Base-by-base conservation (phyloP, 805 yeast species). In the Schwanniomyces yamadae region DNA sequence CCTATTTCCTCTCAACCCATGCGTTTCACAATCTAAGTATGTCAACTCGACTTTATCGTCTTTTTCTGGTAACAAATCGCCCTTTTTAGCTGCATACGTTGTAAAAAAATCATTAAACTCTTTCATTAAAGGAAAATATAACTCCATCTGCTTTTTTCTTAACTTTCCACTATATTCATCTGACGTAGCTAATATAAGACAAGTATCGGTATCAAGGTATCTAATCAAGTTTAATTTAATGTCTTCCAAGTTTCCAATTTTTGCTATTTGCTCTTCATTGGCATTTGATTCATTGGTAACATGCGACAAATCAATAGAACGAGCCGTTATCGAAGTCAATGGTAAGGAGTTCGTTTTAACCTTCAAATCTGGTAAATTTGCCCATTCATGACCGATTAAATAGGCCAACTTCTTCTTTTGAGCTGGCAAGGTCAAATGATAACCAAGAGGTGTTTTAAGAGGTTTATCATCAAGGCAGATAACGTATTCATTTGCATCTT, bases 121-220 rank as follows among this genome's bases (percentile, higher is more conserved):
- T 28, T 61, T 58, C 19, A 88, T 84, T 26, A 91, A 66, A 0
- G 96, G 96, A 39, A 80, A 60, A 60, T 87, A 95, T 37, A 72
- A 62, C 47, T 79, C 77, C 45, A 87, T 82, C 61, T 93, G 99
- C n/a, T 77, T 87, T 24, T 66, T 57, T 53, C 99, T 75, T 43
- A 93, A 69, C 27, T 66, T 69, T 7, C 98, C 98, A 46, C 85
- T 90, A 55, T 84, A 88, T 56, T 91, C 98, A 27, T 67, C 71
- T 8, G 49, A 46, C 9, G 96, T 95, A 1, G 96, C 81, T 52
- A 90, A 84, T 6, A 91, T 88, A 35, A 93, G 70, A 44, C 95
- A 67, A 1, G 98, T 89, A 59, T 93, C 99, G 0, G 99, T 93
- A 57, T 93, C 99, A 40, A 95, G 68, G 54, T 90, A 93, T 37